phyloP scores from a whole-genome alignment of 768 basidiomycete genomes.

The Amanita phalloides region DNA sequence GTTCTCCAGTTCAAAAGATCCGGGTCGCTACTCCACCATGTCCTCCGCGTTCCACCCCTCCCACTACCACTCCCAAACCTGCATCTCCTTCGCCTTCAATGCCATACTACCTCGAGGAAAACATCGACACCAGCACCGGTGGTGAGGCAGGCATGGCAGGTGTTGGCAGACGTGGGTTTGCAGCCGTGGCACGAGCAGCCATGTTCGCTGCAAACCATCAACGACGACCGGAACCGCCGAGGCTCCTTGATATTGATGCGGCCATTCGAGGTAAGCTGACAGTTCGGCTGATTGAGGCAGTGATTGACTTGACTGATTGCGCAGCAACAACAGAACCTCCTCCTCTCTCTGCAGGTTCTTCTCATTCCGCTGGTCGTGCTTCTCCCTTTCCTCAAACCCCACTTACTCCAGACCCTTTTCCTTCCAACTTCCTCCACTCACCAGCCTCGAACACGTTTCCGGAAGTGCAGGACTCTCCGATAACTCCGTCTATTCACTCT shows the following conservation, averaged over 20 bases:
- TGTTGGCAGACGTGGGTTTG: constrained; percentile 78
- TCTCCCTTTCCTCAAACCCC: constrained; percentile 30
- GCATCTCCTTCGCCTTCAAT: background rate
- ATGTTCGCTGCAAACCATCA: constrained; percentile 21
- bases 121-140: constrained; percentile 61
- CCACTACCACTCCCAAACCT: background rate
- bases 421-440: constrained; percentile 3
- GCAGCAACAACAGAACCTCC: constrained; percentile 25
- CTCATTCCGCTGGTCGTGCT: constrained; percentile 29
- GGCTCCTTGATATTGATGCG: constrained; percentile 36
- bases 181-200: constrained; percentile 53
- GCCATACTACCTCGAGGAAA: constrained; percentile 15
- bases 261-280: constrained; percentile 25
- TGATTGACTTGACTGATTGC: background rate
- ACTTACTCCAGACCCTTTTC: constrained; percentile 11
- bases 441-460: background rate
- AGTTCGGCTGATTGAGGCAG: background rate
- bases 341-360: constrained; percentile 38
- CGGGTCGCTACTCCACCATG: constrained; percentile 6
- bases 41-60: constrained; percentile 6
- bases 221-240: constrained; percentile 26
- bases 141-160: constrained; percentile 86
- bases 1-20: constrained; percentile 16
- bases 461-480: constrained; percentile 6
- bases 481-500: constrained; percentile 13